Evolutionary conservation across 495 filamentous ascomycete genomes (phyloP).

Genomic region (Aspergillus ostianus): DNA sequence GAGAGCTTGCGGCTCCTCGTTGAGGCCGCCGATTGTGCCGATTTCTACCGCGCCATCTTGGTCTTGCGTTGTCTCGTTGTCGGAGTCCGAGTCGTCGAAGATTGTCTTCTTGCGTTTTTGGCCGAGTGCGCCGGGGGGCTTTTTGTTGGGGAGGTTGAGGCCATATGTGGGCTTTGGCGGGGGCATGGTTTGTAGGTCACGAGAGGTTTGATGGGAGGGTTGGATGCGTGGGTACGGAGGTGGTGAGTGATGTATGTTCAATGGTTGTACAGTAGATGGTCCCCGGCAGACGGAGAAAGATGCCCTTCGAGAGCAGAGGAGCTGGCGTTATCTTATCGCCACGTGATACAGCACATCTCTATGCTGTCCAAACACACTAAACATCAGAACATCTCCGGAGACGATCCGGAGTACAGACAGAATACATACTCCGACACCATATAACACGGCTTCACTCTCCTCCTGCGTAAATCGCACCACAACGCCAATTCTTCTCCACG

Average conservation of each 20-base stretch:
- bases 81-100: slow-evolving; percentile 49
- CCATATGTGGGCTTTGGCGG: slow-evolving; percentile 54
- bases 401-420: not conserved
- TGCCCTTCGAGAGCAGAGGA: not conserved
- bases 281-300: not conserved
- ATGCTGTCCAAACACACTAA: not conserved
- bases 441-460: too few relatives aligned
- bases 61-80: slow-evolving; percentile 36
- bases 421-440: not conserved
- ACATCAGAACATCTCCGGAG: not conserved
- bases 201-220: not conserved
- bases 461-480: too few relatives aligned
- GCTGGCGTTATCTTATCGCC: slow-evolving; percentile 15
- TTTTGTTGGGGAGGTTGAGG: slow-evolving; percentile 56
- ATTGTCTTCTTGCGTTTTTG: slow-evolving; percentile 52
- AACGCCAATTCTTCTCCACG: too few relatives aligned
- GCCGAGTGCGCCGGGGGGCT: slow-evolving; percentile 28
- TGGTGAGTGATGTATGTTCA: not conserved
- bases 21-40: slow-evolving; percentile 42
- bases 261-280: not conserved
- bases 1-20: slow-evolving; percentile 22
- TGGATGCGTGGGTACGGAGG: not conserved
- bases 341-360: slow-evolving; percentile 11
- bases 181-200: not conserved
- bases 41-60: slow-evolving; percentile 30